Base-by-base conservation (phyloP, 257 asterid genomes). In the Gentiana macrophylla region DNA sequence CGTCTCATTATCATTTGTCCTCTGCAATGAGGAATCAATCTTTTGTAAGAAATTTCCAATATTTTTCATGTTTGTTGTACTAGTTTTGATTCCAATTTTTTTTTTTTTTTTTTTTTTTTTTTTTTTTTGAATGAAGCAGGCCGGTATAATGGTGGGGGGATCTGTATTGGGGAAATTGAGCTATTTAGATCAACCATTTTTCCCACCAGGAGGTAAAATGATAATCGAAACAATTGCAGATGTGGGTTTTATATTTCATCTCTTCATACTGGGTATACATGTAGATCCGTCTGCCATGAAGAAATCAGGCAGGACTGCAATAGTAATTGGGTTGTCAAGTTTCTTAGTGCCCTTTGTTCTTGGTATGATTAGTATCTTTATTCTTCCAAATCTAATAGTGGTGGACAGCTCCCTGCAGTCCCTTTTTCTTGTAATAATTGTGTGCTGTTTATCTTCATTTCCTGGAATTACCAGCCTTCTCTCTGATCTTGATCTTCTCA, bases 401-500 rank as follows among this genome's bases (percentile, higher is more conserved):
- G 3, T 76, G 0, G 80, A 81, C 32, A n/a, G 49, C 1, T 4
- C 63, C 0, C 32, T 62, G 0, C 34, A 44, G 15, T 54, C 72
- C 41, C 68, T 81, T 11, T 62, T 76, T 9, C 56, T 70, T 35
- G 33, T 81, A 35, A 65, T 71, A 1, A 32, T 61, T 8, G n/a
- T 76, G 2, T 66, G 67, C 9, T 69, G 90, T 2, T 47, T 74
- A 4, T 64, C 87, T 24, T 59, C 86, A 3, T 84, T 81, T 32
- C 80, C 90, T 0, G 94, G 82, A 8, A 75, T 76, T 56, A 70
- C 85, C 5, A 62, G 76, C 65, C 54, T 77, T 6, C 69, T 84
- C 0, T 36, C 63, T 1, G 94, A 84, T 35, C 90, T 84, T 32
- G 72, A 84, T 52, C 72, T 84, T 37, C 79, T 84, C 41, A 84